Evolutionary conservation across 2,329 filamentous ascomycete genomes (phyloP), one percentile per base, ranked within the genome.

Genomic region (Colletotrichum liriopes): DNA sequence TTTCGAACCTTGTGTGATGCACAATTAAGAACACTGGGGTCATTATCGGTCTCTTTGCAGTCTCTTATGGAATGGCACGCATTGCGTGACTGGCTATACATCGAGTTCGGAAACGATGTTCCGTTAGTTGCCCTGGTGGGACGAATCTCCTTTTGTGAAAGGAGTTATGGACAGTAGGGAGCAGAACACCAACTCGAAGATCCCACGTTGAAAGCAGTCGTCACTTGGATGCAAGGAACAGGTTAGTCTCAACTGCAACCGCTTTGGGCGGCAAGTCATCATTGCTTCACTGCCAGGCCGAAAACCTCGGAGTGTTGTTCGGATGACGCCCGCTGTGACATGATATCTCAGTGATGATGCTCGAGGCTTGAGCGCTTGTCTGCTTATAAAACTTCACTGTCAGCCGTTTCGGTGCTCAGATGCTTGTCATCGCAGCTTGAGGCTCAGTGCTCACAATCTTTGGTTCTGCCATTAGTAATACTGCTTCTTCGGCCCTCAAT

Each of bases 321-420:
- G n/a, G 43, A 62, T 51, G 59, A 62, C 9, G 59, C 32, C 51
- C 59, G 45, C 59, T 62, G 32, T 51, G 59, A 62, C 59, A 11
- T 12, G 59, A 18, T 4, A 18, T 26, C 9, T 1, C 16, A 14
- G 32, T 2, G 2, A 39, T 5, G 20, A 12, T 26, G 11, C n/a
- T n/a, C 32, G 45, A 39, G 45, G 59, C 45, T 62, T 51, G 32
- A 51, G 59, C 59, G 45, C 16, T 32, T 7, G 32, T n/a, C 3
- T 26, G 4, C 35, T 23, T n/a, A 62, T 62, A 61, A 49, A 62
- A 37, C 29, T 39, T n/a, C 26, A 35, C 1, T 16, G 12, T 41
- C 58, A 20, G 2, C 8, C 14, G 4, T 39, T 12, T 4, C 32
- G 2, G 9, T 39, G n/a, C 43, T 37, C 9, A 29, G 45, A 37